Conservation (phyloP, 2,329 filamentous ascomycete genomes). For the Cadophora sp. region DNA sequence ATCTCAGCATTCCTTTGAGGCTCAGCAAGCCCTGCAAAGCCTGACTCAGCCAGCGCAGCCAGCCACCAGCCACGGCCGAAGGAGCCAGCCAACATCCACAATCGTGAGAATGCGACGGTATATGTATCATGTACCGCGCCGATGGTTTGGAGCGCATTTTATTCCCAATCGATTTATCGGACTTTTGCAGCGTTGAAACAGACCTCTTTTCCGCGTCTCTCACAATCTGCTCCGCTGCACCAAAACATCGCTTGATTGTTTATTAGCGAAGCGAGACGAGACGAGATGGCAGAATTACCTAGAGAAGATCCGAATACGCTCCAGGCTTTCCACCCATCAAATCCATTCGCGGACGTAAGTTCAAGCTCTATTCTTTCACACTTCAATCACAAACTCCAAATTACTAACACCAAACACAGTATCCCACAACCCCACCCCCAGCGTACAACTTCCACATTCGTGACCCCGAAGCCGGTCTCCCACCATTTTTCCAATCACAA, state of each 20-base stretch:
- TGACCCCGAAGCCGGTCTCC: slow-evolving; percentile 5
- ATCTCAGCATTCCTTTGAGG: slow-evolving; percentile 18
- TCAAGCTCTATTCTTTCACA: too few species aligned
- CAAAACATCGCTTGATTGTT: not conserved
- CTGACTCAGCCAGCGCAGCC: slow-evolving; percentile 16
- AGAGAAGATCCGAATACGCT: not conserved
- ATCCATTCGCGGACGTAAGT: slow-evolving; percentile 19
- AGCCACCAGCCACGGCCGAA: slow-evolving; percentile 10
- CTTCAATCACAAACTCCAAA: not conserved
- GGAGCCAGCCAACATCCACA: slow-evolving; percentile 11
- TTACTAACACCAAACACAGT: not conserved
- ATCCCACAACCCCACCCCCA: slow-evolving; percentile 8
- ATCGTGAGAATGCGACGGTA: slow-evolving; percentile 4
- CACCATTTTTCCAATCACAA: not conserved
- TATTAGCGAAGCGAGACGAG: not conserved
- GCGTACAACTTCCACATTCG: slow-evolving; percentile 23
- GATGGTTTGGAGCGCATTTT: not conserved
- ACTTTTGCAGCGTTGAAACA: not conserved
- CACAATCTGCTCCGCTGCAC: not conserved
- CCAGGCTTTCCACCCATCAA: slow-evolving; percentile 6
- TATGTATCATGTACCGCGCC: slow-evolving; percentile 3
- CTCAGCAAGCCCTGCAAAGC: slow-evolving; percentile 1
- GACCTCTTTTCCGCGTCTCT: not conserved
- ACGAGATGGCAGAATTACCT: slow-evolving; percentile 10
- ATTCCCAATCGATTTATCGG: not conserved